Evolutionary conservation across 2,329 filamentous ascomycete genomes (phyloP), one percentile per base, ranked within the genome.

Genomic region (Penicillium italicum): DNA sequence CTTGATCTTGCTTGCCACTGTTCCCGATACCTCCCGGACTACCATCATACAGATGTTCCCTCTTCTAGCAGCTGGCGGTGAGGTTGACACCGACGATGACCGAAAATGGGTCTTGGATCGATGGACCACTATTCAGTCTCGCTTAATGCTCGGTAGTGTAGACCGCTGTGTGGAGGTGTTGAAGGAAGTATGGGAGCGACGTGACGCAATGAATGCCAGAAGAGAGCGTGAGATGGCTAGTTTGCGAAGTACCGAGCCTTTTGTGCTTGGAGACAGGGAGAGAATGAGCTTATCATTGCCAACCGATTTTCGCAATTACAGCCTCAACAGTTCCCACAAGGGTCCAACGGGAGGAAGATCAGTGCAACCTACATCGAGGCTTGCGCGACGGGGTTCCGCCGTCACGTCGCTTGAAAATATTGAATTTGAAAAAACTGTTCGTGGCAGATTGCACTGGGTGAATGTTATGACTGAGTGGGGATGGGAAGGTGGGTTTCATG

Each of bases 11-110:
- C 73, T 90, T 3, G 85, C 85, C 3, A 86, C 82, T 0, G 84
- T 89, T 0, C 84, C 86, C 1, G 72, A 83, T 2, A 80, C 77
- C 11, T 87, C 84, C 34, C 80, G 85, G 9, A 80, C 85, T 0
- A 81, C 85, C 18, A 86, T 89, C 43, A 81, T 89, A 2, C 86
- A 89, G 37, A 87, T 89, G 55, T 89, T 85, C 61, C 87, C 87
- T 1, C 78, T 90, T 1, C 77, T 88, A 59, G 84, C 82, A 0
- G 87, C 86, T 3, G 85, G 86, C 1, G 86, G 85, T 60, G 86
- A 89, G 69, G 82, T 82, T 9, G 75, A 79, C 24, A 78, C 77
- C 3, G 73, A 76, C 14, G 84, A 87, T 60, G 83, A 88, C 62
- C 76, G 86, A 12, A 74, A 81, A 30, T 89, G 85, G 85, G 83